Evolutionary conservation across 2,329 filamentous ascomycete genomes (phyloP).

Genomic region (Arachnomyces sp.): DNA sequence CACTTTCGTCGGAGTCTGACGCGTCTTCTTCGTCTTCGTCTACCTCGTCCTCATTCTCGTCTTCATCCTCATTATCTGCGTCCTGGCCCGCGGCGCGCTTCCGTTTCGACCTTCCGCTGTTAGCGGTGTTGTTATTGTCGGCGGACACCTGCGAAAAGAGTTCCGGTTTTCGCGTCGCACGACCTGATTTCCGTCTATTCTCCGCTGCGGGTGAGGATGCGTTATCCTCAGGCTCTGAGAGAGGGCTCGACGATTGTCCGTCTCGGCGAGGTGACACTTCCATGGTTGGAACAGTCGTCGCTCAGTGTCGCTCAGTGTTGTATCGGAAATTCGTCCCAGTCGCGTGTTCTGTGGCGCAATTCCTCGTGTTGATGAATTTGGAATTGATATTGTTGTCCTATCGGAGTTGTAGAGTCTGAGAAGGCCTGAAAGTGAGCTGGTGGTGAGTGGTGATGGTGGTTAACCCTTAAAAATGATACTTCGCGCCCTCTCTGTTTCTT

Average conservation of each 20-base stretch:
- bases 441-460: too few relatives aligned
- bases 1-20: conserved; percentile 32
- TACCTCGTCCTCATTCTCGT: conserved; percentile 21
- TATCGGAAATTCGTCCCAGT: too few relatives aligned
- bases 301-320: too few relatives aligned
- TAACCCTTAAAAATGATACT: too few relatives aligned
- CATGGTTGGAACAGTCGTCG: conserved; percentile 2
- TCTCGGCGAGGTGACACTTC: conserved; percentile 4
- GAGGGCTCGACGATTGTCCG: conserved; percentile 14
- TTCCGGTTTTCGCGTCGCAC: conserved; percentile 35
- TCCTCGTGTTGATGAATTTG: too few relatives aligned
- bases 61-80: conserved; percentile 27
- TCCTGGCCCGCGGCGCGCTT: conserved; percentile 38
- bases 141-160: conserved; percentile 27
- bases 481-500: too few relatives aligned
- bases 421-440: too few relatives aligned
- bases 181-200: conserved; percentile 35
- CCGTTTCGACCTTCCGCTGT: conserved; percentile 37
- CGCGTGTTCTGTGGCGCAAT: too few relatives aligned
- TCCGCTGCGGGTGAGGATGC: conserved; percentile 21
- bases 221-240: conserved; percentile 9
- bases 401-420: too few relatives aligned
- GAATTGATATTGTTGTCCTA: too few relatives aligned
- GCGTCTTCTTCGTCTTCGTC: conserved; percentile 23
- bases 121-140: conserved; percentile 20